phyloP scores from a whole-genome alignment of 1,139 yeast genomes.

The Meyerozyma carpophila region DNA sequence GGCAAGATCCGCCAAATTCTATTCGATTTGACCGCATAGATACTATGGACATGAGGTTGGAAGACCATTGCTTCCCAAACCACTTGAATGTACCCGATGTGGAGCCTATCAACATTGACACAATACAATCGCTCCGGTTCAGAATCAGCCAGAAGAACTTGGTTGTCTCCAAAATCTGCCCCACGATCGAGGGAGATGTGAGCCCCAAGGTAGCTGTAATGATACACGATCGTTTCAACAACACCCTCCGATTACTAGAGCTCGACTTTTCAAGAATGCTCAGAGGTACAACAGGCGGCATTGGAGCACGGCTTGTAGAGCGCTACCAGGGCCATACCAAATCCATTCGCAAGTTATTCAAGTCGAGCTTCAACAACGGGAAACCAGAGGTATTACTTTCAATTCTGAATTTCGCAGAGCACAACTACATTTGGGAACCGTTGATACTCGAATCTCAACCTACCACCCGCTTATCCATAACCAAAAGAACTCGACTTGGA shows the following conservation, averaged over 20 bases:
- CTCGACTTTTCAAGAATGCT: conserved; percentile 12
- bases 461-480: conserved; percentile 20
- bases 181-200: conserved; percentile 10
- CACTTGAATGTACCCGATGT: neutral
- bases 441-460: conserved; percentile 19
- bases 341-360: conserved; percentile 60
- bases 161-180: conserved; percentile 16
- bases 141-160: conserved; percentile 19
- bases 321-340: conserved; percentile 84
- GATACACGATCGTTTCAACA: conserved; percentile 35
- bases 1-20: conserved; percentile 41
- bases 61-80: conserved; percentile 1
- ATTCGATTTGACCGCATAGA: conserved; percentile 17
- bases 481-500: conserved; percentile 31
- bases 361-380: conserved; percentile 40
- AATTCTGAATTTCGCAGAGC: conserved; percentile 39
- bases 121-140: conserved; percentile 10
- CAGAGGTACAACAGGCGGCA: neutral
- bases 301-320: conserved; percentile 18
- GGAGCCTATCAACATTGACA: conserved; percentile 1
- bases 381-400: conserved; percentile 30
- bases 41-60: conserved; percentile 1
- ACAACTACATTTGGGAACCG: conserved; percentile 65
- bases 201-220: conserved; percentile 18
- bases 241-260: conserved; percentile 26